Base-by-base conservation (phyloP, 345 rosid species). In the Salix purpurea region DNA sequence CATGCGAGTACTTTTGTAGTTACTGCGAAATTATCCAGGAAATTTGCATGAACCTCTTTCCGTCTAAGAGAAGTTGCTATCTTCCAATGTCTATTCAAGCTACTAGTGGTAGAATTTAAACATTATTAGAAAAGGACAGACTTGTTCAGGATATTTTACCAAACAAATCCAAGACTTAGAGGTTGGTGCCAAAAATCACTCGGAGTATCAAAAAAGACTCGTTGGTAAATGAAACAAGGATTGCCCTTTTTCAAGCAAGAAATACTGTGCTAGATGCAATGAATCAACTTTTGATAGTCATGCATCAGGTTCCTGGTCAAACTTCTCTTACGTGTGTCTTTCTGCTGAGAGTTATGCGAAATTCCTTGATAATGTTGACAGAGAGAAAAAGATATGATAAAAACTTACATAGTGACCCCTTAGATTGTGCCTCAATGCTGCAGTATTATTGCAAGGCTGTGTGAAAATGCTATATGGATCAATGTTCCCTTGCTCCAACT, bases 401-500 rank as follows among this genome's bases (percentile, higher is more conserved):
- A 44, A 78, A 73, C 99, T 90, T 84, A 93, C 97, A 83, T 90
- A 91, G 72, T 86, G 98, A 71, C 94, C 90, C 79, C 87, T 84
- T 48, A 81, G 82, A 84, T 83, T 90, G 77, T 72, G 92, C 78
- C 73, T 86, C 80, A 90, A 78, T 1, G 88, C 82, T 75, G 90
- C 78, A 62, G 88, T 86, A 78, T 37, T 72, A 64, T 83, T 88
- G 88, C 99, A 96, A 79, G 97, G 88, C 64, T 26, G 77, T 13
- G 98, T 92, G 89, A 83, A 96, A 85, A 96, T 93, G 86, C 97
- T 93, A 69, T 91, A 93, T 0, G 90, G 94, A 84, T 96, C 97
- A 21, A 93, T 96, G 69, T 84, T 82, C 16, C 99, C 98, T 80
- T 84, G 91, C 88, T 96, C 99, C 40, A 21, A 9, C 26, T 77